A percentile compares a stretch with the other conserved stretches of the same genome.
phyloP scores from a whole-genome alignment of 345 rosid species.

The Ricinus communis region DNA sequence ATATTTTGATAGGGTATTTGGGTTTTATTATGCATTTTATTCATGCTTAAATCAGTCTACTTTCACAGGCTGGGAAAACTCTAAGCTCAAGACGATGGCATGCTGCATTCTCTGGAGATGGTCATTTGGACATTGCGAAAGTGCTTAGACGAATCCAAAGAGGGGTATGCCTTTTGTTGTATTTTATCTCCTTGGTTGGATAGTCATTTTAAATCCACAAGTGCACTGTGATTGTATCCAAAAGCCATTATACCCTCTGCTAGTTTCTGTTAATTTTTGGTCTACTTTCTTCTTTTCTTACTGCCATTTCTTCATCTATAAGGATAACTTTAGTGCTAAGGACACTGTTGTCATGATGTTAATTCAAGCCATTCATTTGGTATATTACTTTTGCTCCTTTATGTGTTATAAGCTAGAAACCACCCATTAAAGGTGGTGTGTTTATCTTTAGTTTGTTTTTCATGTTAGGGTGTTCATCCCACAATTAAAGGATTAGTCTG shows the following conservation, averaged over 20 bases:
- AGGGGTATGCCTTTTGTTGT: constrained; percentile 51
- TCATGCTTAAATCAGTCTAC: not conserved
- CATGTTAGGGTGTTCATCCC: constrained; percentile 85
- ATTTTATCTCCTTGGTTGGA: not conserved
- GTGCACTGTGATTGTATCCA: not conserved
- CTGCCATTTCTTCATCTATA: not conserved
- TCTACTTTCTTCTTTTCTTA: not conserved
- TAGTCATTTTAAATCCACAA: not conserved
- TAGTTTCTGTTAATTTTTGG: not conserved
- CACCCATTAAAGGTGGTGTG: not conserved
- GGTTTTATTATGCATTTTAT: not conserved
- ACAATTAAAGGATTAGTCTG: constrained; percentile 85
- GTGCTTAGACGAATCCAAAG: constrained; percentile 88
- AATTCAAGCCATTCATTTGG: not conserved
- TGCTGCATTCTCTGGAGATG: constrained; percentile 78
- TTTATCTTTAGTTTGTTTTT: constrained; percentile 27
- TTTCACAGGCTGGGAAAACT: constrained; percentile 78
- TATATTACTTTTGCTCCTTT: not conserved
- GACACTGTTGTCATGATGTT: constrained; percentile 5
- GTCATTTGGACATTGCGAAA: constrained; percentile 78
- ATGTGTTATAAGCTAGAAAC: not conserved
- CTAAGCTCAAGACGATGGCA: constrained; percentile 92
- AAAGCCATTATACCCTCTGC: no score
- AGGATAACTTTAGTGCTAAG: not conserved
- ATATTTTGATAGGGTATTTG: not conserved